A percentile compares a stretch with the other conserved stretches of the same genome.
Evolutionary conservation across 805 yeast species (phyloP).

Genomic region (Henningerozyma blattae): DNA sequence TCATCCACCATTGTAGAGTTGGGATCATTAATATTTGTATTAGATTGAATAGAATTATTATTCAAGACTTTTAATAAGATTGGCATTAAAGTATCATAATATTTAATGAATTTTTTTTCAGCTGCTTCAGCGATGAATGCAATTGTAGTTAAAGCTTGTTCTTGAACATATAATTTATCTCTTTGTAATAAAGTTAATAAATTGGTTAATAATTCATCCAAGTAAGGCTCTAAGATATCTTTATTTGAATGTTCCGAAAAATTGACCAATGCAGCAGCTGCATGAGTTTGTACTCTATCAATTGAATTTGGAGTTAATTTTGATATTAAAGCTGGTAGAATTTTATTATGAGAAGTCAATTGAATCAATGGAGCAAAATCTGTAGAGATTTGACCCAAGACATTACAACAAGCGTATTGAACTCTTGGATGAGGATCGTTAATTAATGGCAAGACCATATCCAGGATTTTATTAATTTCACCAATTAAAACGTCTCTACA

Average conservation of each 20-base stretch:
- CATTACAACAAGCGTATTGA: conserved; percentile 94
- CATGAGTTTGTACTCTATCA: conserved; percentile 94
- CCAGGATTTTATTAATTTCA: conserved; percentile 72
- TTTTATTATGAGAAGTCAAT: conserved; percentile 61
- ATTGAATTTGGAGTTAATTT: conserved; percentile 62
- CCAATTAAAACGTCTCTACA: conserved; percentile 77
- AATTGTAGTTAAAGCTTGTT: conserved; percentile 91
- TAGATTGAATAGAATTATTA: conserved; percentile 34
- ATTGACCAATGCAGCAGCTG: conserved; percentile 96
- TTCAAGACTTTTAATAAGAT: conserved; percentile 65
- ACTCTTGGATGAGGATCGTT: conserved; percentile 86
- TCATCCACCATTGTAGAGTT: too few species aligned
- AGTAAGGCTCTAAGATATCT: conserved; percentile 81
- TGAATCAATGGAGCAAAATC: conserved; percentile 90
- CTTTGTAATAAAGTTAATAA: conserved; percentile 67
- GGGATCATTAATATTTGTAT: conserved; percentile 69
- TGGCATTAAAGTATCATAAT: conserved; percentile 92
- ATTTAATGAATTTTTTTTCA: conserved; percentile 73
- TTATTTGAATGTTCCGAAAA: conserved; percentile 86
- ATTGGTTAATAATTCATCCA: conserved; percentile 68
- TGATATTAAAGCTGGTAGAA: conserved; percentile 80
- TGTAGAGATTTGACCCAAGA: conserved; percentile 92
- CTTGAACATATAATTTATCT: conserved; percentile 89
- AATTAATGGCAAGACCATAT: conserved; percentile 75
- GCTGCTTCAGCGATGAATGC: conserved; percentile 98